phyloP scores from a whole-genome alignment of 352 stramenopile genomes.

The Pythium guiyangense region DNA sequence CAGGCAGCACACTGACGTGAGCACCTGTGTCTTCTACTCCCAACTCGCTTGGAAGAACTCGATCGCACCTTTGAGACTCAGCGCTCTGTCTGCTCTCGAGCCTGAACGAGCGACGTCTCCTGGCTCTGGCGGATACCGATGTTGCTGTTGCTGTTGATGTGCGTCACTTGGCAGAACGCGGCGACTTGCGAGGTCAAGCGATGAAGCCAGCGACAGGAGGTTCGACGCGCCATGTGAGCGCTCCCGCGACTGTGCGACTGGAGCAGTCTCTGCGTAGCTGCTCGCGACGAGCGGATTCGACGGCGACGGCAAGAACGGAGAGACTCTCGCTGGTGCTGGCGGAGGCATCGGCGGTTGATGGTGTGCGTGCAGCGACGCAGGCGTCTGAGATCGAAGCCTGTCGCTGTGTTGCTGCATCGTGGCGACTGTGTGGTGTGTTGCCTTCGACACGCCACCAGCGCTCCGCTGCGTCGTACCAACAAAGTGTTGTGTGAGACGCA shows the following conservation, averaged over 20 bases:
- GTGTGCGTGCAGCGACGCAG: neutral
- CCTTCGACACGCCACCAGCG: neutral
- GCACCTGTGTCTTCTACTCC: no score
- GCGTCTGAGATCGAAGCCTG: constrained; percentile 12
- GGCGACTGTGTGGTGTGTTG: neutral
- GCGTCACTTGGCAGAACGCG: neutral
- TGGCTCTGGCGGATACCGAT: neutral
- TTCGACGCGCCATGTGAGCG: constrained; percentile 3
- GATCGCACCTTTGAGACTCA: constrained; percentile 24
- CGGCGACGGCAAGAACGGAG: neutral
- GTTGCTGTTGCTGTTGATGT: constrained; percentile 3
- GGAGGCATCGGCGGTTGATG: neutral
- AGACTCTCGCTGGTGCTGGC: constrained; percentile 5
- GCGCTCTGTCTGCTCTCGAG: constrained; percentile 5
- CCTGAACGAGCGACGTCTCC: neutral
- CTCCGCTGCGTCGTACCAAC: neutral
- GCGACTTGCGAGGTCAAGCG: constrained; percentile 4
- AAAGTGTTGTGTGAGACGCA: no score
- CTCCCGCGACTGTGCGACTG: neutral
- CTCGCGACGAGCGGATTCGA: neutral
- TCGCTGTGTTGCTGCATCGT: constrained; percentile 21
- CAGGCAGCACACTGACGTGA: neutral
- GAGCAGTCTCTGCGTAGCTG: neutral
- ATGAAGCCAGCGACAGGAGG: constrained; percentile 1
- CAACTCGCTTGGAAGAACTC: neutral